A percentile compares a stretch with the other conserved stretches of the same genome.
Evolutionary conservation across 495 filamentous ascomycete genomes (phyloP).

Genomic region (Alectoria sarmentosa): DNA sequence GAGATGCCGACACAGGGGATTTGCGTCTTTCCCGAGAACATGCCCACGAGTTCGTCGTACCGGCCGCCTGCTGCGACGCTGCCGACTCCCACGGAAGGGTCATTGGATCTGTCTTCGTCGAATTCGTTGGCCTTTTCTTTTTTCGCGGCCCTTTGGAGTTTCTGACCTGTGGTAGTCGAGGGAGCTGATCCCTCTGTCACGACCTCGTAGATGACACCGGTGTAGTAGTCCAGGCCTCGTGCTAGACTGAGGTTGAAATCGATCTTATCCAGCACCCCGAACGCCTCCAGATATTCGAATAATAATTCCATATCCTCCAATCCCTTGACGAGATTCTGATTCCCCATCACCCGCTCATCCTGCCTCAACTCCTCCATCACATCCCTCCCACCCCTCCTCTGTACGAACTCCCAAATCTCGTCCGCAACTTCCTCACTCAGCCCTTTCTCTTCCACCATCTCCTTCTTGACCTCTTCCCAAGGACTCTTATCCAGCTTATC

Average conservation of each 20-base stretch:
- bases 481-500: constrained; percentile 94
- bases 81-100: constrained; percentile 76
- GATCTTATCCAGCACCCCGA: constrained; percentile 59
- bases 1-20: constrained; percentile 93
- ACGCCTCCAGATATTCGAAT: constrained; percentile 74
- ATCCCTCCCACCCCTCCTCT: constrained; percentile 58
- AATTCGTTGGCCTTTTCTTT: constrained; percentile 48
- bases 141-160: constrained; percentile 48
- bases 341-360: constrained; percentile 56
- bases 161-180: constrained; percentile 36
- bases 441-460: constrained; percentile 92
- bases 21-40: constrained; percentile 78
- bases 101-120: constrained; percentile 77
- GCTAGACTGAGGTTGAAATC: constrained; percentile 80
- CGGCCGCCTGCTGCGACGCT: constrained; percentile 85
- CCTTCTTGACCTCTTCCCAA: constrained; percentile 82
- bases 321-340: constrained; percentile 66
- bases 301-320: constrained; percentile 76
- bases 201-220: constrained; percentile 88
- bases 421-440: constrained; percentile 68
- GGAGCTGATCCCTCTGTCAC: constrained; percentile 78
- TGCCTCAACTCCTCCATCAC: constrained; percentile 57
- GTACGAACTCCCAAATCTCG: constrained; percentile 75
- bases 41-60: constrained; percentile 89
- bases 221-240: constrained; percentile 89